These are phyloP conservation scores for Lactarius akahatsu DNA, from an alignment of 768 basidiomycete species.

Conservation along the genomic window DNA sequence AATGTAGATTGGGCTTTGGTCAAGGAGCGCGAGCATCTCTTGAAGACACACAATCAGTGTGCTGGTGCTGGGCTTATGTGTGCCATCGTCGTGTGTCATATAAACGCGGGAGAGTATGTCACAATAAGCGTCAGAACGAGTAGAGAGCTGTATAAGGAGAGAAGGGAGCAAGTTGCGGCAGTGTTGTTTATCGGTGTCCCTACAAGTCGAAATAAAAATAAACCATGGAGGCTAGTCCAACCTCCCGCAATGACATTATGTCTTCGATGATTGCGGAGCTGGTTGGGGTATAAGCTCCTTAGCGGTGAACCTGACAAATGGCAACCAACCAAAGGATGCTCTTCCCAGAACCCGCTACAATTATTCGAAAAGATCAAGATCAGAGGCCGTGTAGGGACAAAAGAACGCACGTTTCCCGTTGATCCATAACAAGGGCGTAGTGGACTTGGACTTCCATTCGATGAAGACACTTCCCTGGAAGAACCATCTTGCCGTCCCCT, in stretches of 20 bases:
- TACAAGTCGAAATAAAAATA: not conserved
- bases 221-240: not conserved
- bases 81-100: too few species aligned
- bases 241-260: not conserved
- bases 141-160: not conserved
- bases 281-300: not conserved
- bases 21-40: not conserved
- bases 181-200: too few species aligned
- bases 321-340: not conserved
- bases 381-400: not conserved
- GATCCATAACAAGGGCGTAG: not conserved
- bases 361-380: not conserved
- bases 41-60: not conserved
- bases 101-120: not conserved
- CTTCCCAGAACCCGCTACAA: not conserved
- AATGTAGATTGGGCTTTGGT: not conserved
- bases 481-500: not conserved
- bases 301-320: not conserved
- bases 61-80: too few species aligned
- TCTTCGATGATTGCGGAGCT: constrained; percentile 2
- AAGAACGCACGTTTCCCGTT: constrained; percentile 6
- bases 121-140: not conserved
- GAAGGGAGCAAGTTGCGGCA: not conserved
- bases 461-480: not conserved
- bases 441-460: too few species aligned